phyloP scores from a whole-genome alignment of 495 filamentous ascomycete genomes.

The Trichoderma parareesei region DNA sequence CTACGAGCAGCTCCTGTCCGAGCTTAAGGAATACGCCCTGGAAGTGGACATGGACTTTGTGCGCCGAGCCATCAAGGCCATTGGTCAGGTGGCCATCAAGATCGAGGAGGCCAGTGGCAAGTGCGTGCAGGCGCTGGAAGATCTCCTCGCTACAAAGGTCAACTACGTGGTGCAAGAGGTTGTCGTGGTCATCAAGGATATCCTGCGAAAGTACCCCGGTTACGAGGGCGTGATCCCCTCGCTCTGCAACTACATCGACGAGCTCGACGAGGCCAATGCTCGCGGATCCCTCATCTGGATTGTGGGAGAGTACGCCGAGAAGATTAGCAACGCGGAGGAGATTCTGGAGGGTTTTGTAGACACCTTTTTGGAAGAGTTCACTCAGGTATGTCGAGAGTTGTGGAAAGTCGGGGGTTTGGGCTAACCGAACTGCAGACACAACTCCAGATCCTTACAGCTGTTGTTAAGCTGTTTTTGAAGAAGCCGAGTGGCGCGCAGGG shows the following conservation, averaged over 20 bases:
- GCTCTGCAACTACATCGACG: slow-evolving; percentile 92
- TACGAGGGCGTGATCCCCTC: slow-evolving; percentile 98
- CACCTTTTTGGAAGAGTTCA: slow-evolving; percentile 86
- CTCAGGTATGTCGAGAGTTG: slow-evolving; percentile 46
- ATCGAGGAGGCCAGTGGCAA: slow-evolving; percentile 89
- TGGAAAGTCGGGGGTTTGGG: neutral
- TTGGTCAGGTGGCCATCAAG: slow-evolving; percentile 97
- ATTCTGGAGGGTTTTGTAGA: slow-evolving; percentile 83
- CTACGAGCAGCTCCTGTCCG: slow-evolving; percentile 86
- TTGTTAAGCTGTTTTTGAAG: slow-evolving; percentile 96
- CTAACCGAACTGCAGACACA: slow-evolving; percentile 54
- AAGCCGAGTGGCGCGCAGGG: slow-evolving; percentile 82
- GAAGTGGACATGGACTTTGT: slow-evolving; percentile 99
- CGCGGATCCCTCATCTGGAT: slow-evolving; percentile 95
- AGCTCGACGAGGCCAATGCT: slow-evolving; percentile 90
- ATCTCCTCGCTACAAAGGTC: slow-evolving; percentile 92
- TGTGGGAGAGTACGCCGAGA: slow-evolving; percentile 96
- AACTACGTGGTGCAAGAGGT: slow-evolving; percentile 99
- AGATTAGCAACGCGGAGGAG: slow-evolving; percentile 94
- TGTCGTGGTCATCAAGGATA: slow-evolving; percentile 97
- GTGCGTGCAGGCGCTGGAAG: slow-evolving; percentile 88
- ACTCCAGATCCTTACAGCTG: slow-evolving; percentile 89
- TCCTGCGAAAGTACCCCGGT: slow-evolving; percentile 93
- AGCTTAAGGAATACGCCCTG: slow-evolving; percentile 93
- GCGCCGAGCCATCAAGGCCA: slow-evolving; percentile 83